phyloP scores from a whole-genome alignment of 805 yeast species.

The Candida coleopterorum region DNA sequence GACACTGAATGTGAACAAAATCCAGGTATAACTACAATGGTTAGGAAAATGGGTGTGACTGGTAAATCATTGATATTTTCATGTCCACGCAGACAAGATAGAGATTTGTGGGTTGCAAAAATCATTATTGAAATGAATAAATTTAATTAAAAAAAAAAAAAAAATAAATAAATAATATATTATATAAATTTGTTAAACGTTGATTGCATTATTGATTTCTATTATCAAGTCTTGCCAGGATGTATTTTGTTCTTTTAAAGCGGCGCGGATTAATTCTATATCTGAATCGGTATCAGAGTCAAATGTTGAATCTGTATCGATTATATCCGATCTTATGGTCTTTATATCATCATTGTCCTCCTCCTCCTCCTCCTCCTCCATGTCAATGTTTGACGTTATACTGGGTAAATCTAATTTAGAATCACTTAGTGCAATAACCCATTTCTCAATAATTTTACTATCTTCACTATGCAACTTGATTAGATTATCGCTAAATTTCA shows the following conservation, averaged over 20 bases:
- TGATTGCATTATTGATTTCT: slow-evolving; percentile 4
- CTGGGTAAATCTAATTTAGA: slow-evolving; percentile 25
- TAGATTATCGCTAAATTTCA: neutral
- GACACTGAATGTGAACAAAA: slow-evolving; percentile 21
- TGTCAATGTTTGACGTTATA: slow-evolving; percentile 28
- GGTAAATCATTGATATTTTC: slow-evolving; percentile 71
- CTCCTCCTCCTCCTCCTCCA: slow-evolving; percentile 4
- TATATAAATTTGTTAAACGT: too few relatives aligned
- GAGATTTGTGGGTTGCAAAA: slow-evolving; percentile 73
- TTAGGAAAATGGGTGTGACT: slow-evolving; percentile 55
- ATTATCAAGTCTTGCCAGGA: slow-evolving; percentile 3
- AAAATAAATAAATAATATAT: too few relatives aligned
- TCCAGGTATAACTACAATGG: slow-evolving; percentile 43
- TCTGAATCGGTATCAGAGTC: slow-evolving; percentile 22
- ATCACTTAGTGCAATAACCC: slow-evolving; percentile 41
- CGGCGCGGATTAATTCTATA: neutral
- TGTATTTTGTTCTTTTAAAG: neutral
- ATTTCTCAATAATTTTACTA: slow-evolving; percentile 35
- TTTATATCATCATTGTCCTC: neutral
- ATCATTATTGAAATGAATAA: slow-evolving; percentile 44
- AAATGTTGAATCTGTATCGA: slow-evolving; percentile 14
- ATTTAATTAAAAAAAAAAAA: slow-evolving; percentile 13
- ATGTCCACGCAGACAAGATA: slow-evolving; percentile 76
- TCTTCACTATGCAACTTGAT: neutral
- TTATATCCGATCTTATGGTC: slow-evolving; percentile 1